Base-by-base conservation (phyloP, 176 grass and related monocot genomes). In the Pharus latifolius region DNA sequence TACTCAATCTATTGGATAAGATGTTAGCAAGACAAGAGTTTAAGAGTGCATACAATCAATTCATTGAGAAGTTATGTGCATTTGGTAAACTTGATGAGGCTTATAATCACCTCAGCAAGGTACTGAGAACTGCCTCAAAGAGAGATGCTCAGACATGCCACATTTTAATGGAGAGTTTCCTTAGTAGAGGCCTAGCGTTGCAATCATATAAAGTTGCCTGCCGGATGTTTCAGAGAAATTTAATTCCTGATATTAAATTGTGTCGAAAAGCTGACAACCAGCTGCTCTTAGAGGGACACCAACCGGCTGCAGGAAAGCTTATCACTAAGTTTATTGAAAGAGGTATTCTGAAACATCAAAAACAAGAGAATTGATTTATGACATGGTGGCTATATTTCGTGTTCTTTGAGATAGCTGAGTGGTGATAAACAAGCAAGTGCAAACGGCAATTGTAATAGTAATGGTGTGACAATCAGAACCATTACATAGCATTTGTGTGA, bases 171-270 rank as follows among this genome's bases (percentile, higher is more conserved):
- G 89, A 84, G 63, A 70, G 74, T 74, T 90, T 79, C 78, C 66
- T 92, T 58, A 85, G 75, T 26, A 90, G 78, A 65, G 75, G 83
- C 53, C 60, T 78, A 7, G 26, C 71, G 35, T 49, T 90, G 50
- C 75, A 90, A 56, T 78, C 94, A 10, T 97, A 97, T 52, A 85
- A 88, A 45, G 86, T 92, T 52, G 94, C 94, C 25, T 92, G 94
- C 38, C 80, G 72, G 43, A 89, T 97, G 85, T 90, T 97, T 43
- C 72, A 77, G 49, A 76, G 89, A 65, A 92, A 92, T 74, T 75
- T 92, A 67, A 73, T 83, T 71, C 94, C 94, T 54, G 83, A 90
- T 90, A 16, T 85, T 63, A 77, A 89, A 46, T 65, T 97, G 45
- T 97, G 89, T 74, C 56, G 63, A 50, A 92, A 82, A 41, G 83